Evolutionary conservation across 371 early-diverging fungal genomes (phyloP), one percentile per base, ranked within the genome.

Genomic region (Mucor mucedo): DNA sequence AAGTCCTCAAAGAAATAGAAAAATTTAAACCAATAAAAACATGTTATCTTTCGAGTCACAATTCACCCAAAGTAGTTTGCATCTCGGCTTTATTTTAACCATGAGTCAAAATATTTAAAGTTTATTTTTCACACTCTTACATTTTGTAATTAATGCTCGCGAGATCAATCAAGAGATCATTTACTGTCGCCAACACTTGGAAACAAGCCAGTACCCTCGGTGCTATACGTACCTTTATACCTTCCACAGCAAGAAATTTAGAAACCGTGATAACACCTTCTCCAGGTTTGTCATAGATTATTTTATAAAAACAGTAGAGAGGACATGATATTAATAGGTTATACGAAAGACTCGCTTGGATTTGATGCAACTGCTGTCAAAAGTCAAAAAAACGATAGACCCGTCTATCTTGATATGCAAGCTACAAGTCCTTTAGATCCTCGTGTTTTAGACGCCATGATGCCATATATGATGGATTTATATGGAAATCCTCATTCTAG

Each of bases 401-500:
- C 95, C 16, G 91, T 96, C 67, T 98, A 98, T 71, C 87, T 98
- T 64, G 99, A 99, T 70, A 88, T 93, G 72, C 98, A 99, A 81
- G 98, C 99, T 4, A 99, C 99, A 13, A 94, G 97, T 28, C 99
- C 98, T 28, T 87, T 92, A 50, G 99, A 99, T 77, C 99, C 99
- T 38, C 87, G 99, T 39, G 99, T 98, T 2, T 80, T 99, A 8
- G 98, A 98, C 71, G 91, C 92, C 35, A 99, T 99, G 99, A 68
- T 98, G 68, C 99, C 99, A n/a, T 99, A 91, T 71, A 86, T 93
- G 82, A 98, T 96, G 21, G 88, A 93, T 60, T 82, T 85, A 56
- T 99, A 94, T 75, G 99, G 99, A 60, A 99, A 99, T 77, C 99
- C 99, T 55, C 99, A 99, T 72, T 97, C 97, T 42, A 82, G 99